Conservation (phyloP, 2,329 filamentous ascomycete species). For the Helotiales sp. region DNA sequence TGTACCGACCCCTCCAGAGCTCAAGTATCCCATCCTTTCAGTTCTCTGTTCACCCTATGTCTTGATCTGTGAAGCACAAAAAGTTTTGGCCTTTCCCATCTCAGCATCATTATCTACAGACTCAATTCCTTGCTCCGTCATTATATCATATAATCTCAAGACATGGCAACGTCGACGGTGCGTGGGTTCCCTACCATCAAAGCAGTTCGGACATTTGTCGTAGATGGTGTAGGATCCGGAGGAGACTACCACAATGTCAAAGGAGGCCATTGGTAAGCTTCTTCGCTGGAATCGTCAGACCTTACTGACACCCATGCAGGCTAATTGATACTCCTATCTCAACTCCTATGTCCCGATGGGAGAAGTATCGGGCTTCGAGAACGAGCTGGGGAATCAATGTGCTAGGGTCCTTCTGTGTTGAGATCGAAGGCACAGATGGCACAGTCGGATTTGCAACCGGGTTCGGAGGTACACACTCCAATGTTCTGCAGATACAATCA, state of each 20-base stretch:
- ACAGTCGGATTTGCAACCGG: conserved; percentile 94
- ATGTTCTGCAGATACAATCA: not conserved
- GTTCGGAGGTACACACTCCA: conserved; percentile 65
- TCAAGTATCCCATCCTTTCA: not conserved
- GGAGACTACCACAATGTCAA: conserved; percentile 94
- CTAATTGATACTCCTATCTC: conserved; percentile 90
- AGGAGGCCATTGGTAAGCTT: conserved; percentile 62
- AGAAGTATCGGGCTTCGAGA: conserved; percentile 81
- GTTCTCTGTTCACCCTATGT: not conserved
- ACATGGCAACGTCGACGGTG: conserved; percentile 29
- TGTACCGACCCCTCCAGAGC: conserved; percentile 21
- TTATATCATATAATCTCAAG: not conserved
- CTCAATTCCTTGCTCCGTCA: not conserved
- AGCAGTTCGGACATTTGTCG: conserved; percentile 70
- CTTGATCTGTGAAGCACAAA: not conserved
- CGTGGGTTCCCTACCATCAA: conserved; percentile 70
- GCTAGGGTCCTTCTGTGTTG: conserved; percentile 85
- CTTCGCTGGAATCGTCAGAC: not conserved
- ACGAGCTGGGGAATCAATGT: conserved; percentile 97
- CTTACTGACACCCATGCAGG: conserved; percentile 58
- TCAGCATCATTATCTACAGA: not conserved
- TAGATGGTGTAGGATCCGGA: conserved; percentile 62
- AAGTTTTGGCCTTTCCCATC: not conserved
- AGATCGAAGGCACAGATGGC: conserved; percentile 85
- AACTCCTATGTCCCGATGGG: conserved; percentile 88